These are phyloP conservation scores for Iris pallida DNA, from an alignment of 116 monocot species.

Conservation along the genomic window DNA sequence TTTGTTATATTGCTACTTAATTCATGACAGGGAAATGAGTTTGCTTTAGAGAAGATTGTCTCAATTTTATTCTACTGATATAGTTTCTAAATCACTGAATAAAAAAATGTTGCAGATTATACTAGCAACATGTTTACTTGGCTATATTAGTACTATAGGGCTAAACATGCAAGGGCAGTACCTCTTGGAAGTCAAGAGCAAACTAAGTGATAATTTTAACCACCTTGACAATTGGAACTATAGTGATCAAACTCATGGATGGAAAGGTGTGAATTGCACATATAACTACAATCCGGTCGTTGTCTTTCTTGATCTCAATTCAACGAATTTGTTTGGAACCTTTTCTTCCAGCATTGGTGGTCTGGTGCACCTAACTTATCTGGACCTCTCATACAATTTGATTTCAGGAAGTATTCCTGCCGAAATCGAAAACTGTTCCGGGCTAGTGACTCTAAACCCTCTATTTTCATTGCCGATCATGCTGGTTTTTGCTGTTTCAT, in stretches of 20 bases:
- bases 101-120: conserved; percentile 12
- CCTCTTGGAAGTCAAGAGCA: conserved; percentile 58
- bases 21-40: background rate
- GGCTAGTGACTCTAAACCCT: conserved; percentile 44
- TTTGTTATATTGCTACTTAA: background rate
- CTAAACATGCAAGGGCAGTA: conserved; percentile 62
- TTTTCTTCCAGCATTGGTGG: conserved; percentile 58
- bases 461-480: too few species aligned
- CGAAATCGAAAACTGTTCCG: conserved; percentile 69
- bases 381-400: conserved; percentile 67
- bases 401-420: conserved; percentile 65
- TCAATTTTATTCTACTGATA: background rate
- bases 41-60: background rate
- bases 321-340: conserved; percentile 65
- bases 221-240: conserved; percentile 60
- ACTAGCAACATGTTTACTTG: conserved; percentile 30
- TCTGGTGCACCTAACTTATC: conserved; percentile 42
- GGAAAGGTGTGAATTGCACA: conserved; percentile 76
- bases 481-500: too few species aligned
- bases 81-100: too few species aligned
- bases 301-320: conserved; percentile 50
- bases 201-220: conserved; percentile 36
- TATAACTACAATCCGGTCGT: conserved; percentile 36
- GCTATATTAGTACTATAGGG: conserved; percentile 16
- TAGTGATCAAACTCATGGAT: conserved; percentile 48